A percentile compares a stretch with the other conserved stretches of the same genome.
These are phyloP conservation scores for Trichoderma koningii DNA, from an alignment of 2,329 filamentous ascomycete species.

Conservation along the genomic window DNA sequence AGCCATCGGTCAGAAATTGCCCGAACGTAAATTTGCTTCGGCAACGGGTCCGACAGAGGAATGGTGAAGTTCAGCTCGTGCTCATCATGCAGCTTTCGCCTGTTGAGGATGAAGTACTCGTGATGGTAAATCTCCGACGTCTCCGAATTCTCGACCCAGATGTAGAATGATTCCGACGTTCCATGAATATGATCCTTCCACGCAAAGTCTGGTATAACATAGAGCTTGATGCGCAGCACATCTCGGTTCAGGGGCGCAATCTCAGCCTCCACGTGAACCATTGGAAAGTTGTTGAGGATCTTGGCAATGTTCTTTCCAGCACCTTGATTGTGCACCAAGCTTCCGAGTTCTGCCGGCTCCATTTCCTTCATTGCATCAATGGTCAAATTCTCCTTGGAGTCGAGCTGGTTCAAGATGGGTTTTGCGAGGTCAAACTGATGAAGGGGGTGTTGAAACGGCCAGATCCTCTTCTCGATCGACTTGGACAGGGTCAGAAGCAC, in stretches of 20 bases:
- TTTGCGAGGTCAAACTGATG: conserved; percentile 91
- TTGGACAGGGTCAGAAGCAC: conserved; percentile 91
- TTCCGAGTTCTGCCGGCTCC: conserved; percentile 87
- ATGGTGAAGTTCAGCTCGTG: conserved; percentile 99
- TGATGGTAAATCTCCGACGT: conserved; percentile 97
- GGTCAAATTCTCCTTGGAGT: conserved; percentile 73
- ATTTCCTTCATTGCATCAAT: conserved; percentile 89
- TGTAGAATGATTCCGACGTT: conserved; percentile 93
- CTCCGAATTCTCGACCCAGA: conserved; percentile 98
- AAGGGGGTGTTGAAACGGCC: conserved; percentile 92
- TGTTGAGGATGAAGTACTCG: conserved; percentile 90
- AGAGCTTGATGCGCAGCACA: conserved; percentile 87
- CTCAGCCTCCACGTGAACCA: conserved; percentile 84
- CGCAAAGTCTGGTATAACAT: conserved; percentile 81
- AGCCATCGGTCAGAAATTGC: conserved; percentile 95
- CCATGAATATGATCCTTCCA: conserved; percentile 97
- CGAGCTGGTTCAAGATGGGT: conserved; percentile 79
- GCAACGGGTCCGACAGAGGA: conserved; percentile 86
- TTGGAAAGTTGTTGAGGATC: conserved; percentile 88
- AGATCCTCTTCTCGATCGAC: conserved; percentile 93
- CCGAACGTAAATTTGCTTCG: conserved; percentile 93
- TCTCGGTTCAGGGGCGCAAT: conserved; percentile 95
- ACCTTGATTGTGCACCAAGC: conserved; percentile 84
- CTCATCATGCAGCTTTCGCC: conserved; percentile 89
- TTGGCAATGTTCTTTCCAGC: conserved; percentile 82